phyloP scores from a whole-genome alignment of 2,329 filamentous ascomycete genomes.

The Ophiostoma triangulosporum region DNA sequence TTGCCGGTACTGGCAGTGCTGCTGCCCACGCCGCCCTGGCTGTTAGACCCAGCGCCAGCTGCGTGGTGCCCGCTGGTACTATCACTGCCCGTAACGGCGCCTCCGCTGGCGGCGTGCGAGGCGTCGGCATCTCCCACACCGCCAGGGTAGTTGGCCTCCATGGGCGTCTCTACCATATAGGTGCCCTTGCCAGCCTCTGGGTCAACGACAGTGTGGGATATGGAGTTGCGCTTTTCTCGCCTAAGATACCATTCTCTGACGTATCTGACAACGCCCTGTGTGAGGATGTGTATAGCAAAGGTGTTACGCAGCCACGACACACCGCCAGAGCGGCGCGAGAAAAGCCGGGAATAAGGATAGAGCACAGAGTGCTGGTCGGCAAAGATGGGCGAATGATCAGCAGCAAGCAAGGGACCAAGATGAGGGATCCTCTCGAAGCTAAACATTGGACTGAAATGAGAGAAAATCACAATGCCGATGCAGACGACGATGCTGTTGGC shows the following conservation, averaged over 20 bases:
- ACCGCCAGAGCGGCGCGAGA: constrained; percentile 41
- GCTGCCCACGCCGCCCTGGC: background rate
- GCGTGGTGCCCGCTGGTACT: background rate
- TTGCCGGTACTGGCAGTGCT: background rate
- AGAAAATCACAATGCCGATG: constrained; percentile 50
- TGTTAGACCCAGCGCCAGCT: background rate
- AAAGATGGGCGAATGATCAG: constrained; percentile 21
- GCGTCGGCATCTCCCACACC: background rate
- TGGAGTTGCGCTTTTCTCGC: constrained; percentile 41
- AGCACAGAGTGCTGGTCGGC: constrained; percentile 34
- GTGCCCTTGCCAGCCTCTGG: constrained; percentile 46
- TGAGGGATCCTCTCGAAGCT: constrained; percentile 35
- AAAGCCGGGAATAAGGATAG: constrained; percentile 29
- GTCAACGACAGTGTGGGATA: constrained; percentile 34
- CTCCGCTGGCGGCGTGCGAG: background rate
- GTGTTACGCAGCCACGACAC: constrained; percentile 56
- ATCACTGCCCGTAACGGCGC: background rate
- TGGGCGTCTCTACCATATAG: constrained; percentile 23
- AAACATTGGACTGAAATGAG: constrained; percentile 33
- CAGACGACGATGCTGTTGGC: constrained; percentile 61
- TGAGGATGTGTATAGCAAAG: constrained; percentile 61
- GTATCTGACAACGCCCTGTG: constrained; percentile 57
- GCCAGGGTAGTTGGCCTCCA: constrained; percentile 14
- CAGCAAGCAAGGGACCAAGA: constrained; percentile 19
- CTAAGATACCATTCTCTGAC: constrained; percentile 56